Base-by-base conservation (phyloP, 1,139 yeast genomes). In the Taphrina communis region DNA sequence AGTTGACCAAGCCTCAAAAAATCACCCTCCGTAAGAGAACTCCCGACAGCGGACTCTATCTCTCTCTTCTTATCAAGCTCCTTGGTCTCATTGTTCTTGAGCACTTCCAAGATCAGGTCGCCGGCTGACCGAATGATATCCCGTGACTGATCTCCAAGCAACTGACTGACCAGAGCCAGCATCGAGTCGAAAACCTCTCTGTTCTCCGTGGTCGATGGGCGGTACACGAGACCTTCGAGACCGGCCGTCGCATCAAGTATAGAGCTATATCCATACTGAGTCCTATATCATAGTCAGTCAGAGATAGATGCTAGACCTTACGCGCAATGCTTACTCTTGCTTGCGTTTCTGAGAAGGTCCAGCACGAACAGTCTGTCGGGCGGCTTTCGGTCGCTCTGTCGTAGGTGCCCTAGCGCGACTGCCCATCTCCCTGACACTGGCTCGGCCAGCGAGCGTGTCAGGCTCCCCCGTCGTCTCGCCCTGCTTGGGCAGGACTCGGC, bases 371-470 rank as follows among this genome's bases (percentile, higher is more conserved):
- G 67, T 62, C 39, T 62, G 62, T 19, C 69, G 68, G n/a, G 68
- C 58, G 31, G 60, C 50, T 25, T 41, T 35, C n/a, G 71, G 63
- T 48, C 63, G 63, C 42, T 42, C 46, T 4, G 70, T 70, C 3
- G 57, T 35, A 14, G 75, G 74, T n/a, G 76, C 73, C 9, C 74
- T 63, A 3, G 80, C 83, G 55, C 85, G 77, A 3, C 85, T 75
- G 0, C 97, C 97, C 88, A 91, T 85, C 69, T 90, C 96, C 55
- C 81, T 81, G 66, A 84, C 79, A 1, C 86, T 79, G 31, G 91
- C 81, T 70, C 82, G 85, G 0, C 96, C 96, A 6, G 82, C 84
- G 75, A 91, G 79, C 0, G 96, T 87, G 66, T 85, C 84, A 0
- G 97, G 97, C 60, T 83, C 85, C 17, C 88, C 86, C 61, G 81